These are phyloP conservation scores for Fibroporia radiculosa DNA, from an alignment of 768 basidiomycete genomes.

Conservation along the genomic window DNA sequence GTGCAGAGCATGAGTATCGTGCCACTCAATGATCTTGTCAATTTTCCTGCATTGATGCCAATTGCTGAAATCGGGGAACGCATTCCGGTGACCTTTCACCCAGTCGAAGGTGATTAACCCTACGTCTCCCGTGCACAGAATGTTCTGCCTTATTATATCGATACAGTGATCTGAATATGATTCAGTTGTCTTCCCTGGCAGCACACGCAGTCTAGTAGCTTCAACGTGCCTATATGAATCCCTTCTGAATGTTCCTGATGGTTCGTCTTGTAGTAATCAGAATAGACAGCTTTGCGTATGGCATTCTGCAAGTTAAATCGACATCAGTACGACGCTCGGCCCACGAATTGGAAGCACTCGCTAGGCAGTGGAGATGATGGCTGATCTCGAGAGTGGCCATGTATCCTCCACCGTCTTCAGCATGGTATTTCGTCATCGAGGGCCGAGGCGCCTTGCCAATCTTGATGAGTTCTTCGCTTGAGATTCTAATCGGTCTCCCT, in stretches of 20 bases:
- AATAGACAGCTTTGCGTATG: not conserved
- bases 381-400: not conserved
- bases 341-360: not conserved
- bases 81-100: not conserved
- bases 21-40: constrained; percentile 1
- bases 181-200: not conserved
- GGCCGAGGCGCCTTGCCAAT: not conserved
- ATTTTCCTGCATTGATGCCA: constrained; percentile 1
- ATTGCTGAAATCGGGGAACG: constrained; percentile 2
- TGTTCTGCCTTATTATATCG: not conserved
- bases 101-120: constrained; percentile 4
- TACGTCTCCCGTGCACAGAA: constrained; percentile 2
- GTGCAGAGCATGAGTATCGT: not conserved
- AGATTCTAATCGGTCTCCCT: not conserved
- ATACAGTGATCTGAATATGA: constrained; percentile 2
- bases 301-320: not conserved
- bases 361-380: constrained; percentile 4
- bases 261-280: not conserved
- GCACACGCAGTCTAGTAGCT: not conserved
- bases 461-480: not conserved
- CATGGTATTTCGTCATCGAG: not conserved
- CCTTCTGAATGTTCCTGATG: not conserved
- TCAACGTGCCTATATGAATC: not conserved
- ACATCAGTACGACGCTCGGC: no score
- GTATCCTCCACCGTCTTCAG: not conserved